phyloP scores from a whole-genome alignment of 2,329 filamentous ascomycete species.

The Neopestalotiopsis clavispora region DNA sequence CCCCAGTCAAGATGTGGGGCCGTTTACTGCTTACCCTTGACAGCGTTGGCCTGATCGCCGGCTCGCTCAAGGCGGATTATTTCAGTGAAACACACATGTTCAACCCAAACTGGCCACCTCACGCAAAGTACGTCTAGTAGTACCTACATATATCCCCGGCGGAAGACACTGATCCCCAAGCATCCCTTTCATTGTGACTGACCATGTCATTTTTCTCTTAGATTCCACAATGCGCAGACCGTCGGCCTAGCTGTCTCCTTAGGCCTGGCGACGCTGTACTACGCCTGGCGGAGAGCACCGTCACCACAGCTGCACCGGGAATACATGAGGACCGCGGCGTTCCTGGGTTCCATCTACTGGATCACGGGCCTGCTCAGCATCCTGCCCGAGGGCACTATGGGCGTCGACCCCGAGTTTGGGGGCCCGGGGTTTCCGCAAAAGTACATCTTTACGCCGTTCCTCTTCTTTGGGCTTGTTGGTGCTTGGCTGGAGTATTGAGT shows the following conservation, averaged over 20 bases:
- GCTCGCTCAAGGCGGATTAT: constrained; percentile 41
- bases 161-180: too few relatives aligned
- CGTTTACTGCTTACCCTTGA: constrained; percentile 44
- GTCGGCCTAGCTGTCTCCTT: constrained; percentile 45
- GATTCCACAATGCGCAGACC: constrained; percentile 49
- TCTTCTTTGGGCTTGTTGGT: constrained; percentile 25
- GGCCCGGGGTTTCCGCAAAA: constrained; percentile 47
- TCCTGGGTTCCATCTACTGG: constrained; percentile 48
- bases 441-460: constrained; percentile 35
- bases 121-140: constrained; percentile 43
- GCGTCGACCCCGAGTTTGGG: constrained; percentile 49
- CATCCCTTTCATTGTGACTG: not conserved
- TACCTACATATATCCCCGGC: not conserved
- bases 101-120: constrained; percentile 50
- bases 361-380: constrained; percentile 41
- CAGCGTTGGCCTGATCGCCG: constrained; percentile 40
- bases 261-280: constrained; percentile 44
- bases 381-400: constrained; percentile 43
- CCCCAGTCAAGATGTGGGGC: constrained; percentile 10
- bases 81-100: constrained; percentile 46
- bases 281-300: constrained; percentile 39
- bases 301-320: constrained; percentile 33
- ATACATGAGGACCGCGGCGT: constrained; percentile 37
- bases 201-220: constrained; percentile 17
- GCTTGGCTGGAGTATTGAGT: constrained; percentile 22